Evolutionary conservation across 2,329 filamentous ascomycete genomes (phyloP), one percentile per base, ranked within the genome.

Genomic region (Neonectria ditissima): DNA sequence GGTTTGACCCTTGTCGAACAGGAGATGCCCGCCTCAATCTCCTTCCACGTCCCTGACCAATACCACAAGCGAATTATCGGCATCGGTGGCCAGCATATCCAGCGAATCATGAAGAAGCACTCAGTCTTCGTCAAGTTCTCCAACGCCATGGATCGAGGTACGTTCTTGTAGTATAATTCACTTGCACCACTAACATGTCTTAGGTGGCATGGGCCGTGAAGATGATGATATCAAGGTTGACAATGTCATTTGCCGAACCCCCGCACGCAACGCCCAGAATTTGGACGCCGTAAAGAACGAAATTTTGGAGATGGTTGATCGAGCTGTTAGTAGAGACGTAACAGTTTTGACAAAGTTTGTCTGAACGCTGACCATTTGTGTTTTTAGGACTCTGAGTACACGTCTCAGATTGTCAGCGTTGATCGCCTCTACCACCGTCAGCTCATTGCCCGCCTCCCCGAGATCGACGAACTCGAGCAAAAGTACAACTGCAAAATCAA

Each of bases 81-180:
- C 55, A 98, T 99, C 73, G 96, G 96, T 65, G 96, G 96, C 10
- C 95, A 98, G 78, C 96, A 99, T 76, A 99, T 99, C 71, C 96
- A 99, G 80, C 93, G 95, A 59, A 98, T 99, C 82, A 99, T 99
- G 96, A 98, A 99, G 84, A 98, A 98, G 81, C 97, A 99, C 80
- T 98, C 96, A 0, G 96, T 99, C 71, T 99, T 99, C 74, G 96
- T 99, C 82, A 99, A 99, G 78, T 99, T 99, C 76, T 97, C 94
- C 69, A 99, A 99, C 73, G 96, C 96, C 16, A 98, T 98, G 94
- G 96, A 99, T 77, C 91, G 96, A 76, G 96, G 93, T 82, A 62
- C 57, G 54, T 18, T 13, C 6, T 22, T 48, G 32, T 8, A 4
- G 16, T 26, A 16, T 37, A 16, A 30, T 28, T 8, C 3, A 5